Conservation (phyloP, 805 yeast genomes). For the Ogataea corticis region DNA sequence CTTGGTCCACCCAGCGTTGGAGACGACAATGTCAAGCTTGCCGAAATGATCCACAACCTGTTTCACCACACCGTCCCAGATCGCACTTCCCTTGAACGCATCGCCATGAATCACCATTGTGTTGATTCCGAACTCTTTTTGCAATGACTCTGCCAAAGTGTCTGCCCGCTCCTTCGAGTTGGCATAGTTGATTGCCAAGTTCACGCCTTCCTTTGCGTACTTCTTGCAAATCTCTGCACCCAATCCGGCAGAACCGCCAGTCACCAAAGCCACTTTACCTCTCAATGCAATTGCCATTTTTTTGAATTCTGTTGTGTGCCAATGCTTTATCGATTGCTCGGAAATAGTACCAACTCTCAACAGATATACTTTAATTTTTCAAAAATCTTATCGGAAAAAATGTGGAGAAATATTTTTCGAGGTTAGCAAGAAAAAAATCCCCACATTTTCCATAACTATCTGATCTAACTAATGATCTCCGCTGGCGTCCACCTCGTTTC, state of each 20-base stretch:
- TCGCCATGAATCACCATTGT: conserved; percentile 29
- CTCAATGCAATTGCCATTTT: conserved; percentile 16
- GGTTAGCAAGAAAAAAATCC: background rate
- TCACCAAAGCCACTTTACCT: conserved; percentile 34
- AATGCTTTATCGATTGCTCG: too few relatives aligned
- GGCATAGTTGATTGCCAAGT: conserved; percentile 37
- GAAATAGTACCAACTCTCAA: too few relatives aligned
- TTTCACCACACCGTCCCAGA: conserved; percentile 21
- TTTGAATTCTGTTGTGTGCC: background rate
- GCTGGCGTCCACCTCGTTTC: conserved; percentile 9
- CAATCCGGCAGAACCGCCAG: conserved; percentile 36
- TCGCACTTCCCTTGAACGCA: conserved; percentile 20
- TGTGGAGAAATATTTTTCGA: background rate
- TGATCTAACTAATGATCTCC: background rate
- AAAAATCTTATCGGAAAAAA: background rate
- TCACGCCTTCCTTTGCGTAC: conserved; percentile 37
- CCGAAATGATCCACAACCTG: conserved; percentile 30
- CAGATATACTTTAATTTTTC: background rate
- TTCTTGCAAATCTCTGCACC: conserved; percentile 37
- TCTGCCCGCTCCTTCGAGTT: conserved; percentile 34
- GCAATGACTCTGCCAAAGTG: conserved; percentile 20
- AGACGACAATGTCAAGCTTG: conserved; percentile 38
- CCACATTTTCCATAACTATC: background rate
- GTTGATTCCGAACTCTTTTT: conserved; percentile 18
- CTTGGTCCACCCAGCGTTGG: conserved; percentile 42